Conservation (phyloP, 352 stramenopile species). For the Globisporangium heterothallicum region DNA sequence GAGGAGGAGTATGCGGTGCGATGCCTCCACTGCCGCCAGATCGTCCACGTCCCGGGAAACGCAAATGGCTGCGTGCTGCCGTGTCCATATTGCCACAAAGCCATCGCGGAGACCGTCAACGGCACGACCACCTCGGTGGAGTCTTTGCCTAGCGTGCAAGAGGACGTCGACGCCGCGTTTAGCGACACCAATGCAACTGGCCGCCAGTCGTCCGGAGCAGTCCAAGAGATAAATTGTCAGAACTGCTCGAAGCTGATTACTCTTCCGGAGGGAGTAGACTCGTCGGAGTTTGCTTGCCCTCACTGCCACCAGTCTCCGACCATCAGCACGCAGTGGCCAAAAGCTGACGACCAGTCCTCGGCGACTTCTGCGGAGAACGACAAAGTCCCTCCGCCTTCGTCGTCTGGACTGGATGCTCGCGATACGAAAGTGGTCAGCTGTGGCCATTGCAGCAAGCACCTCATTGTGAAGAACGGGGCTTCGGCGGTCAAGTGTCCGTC, state of each 20-base stretch:
- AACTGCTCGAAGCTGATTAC: slow-evolving; percentile 54
- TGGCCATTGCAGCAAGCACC: slow-evolving; percentile 76
- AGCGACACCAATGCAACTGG: background rate
- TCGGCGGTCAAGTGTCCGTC: slow-evolving; percentile 78
- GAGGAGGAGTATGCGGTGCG: slow-evolving; percentile 27
- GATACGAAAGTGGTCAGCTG: slow-evolving; percentile 85
- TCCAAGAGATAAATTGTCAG: slow-evolving; percentile 38
- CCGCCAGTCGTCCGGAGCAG: slow-evolving; percentile 2
- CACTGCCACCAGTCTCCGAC: slow-evolving; percentile 57
- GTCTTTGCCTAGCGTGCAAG: slow-evolving; percentile 22
- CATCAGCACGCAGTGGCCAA: slow-evolving; percentile 32
- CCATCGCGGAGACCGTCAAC: slow-evolving; percentile 28
- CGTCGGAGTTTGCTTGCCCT: slow-evolving; percentile 57
- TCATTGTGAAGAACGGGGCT: slow-evolving; percentile 76
- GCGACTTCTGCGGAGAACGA: slow-evolving; percentile 3
- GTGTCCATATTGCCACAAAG: slow-evolving; percentile 46
- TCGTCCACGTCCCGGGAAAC: slow-evolving; percentile 32
- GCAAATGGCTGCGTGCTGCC: slow-evolving; percentile 23
- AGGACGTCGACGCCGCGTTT: slow-evolving; percentile 13
- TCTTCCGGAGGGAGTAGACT: slow-evolving; percentile 33
- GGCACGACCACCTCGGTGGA: slow-evolving; percentile 23
- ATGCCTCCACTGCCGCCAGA: slow-evolving; percentile 54
- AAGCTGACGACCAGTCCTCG: slow-evolving; percentile 20
- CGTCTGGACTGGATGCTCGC: slow-evolving; percentile 44
- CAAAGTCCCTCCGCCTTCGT: background rate